Base-by-base conservation (phyloP, 345 rosid genomes). In the Salix brachista region DNA sequence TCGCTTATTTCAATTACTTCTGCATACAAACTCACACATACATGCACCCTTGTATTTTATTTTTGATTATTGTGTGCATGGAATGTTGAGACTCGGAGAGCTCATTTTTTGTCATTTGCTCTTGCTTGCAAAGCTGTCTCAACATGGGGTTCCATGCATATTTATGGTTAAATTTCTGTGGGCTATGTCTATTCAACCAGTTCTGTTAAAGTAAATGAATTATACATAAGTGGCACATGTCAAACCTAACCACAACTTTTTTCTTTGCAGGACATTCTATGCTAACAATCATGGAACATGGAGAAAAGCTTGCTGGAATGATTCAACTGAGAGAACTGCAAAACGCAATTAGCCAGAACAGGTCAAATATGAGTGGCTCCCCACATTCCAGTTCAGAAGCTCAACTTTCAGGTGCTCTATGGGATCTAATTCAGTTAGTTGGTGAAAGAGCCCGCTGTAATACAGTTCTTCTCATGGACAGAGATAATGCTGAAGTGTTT, bases 401-500 rank as follows among this genome's bases (percentile, higher is more conserved):
- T 83, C 91, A 86, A 81, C 80, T 70, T 78, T 87, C 92, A 39
- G 90, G 93, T 84, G 92, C 95, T 74, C 84, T 93, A 79, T 90
- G 97, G 97, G 95, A 93, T 90, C 92, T 96, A 73, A 89, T 92
- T 89, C 95, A 96, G 75, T 75, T 90, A 75, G 97, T 93, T 76
- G 98, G 98, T 72, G 98, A 96, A 70, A 89, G 84, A 87, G 86
- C 97, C 75, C 90, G 99, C 25, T 81, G 90, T 46, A 92, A 90
- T 82, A 92, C 94, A 56, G 91, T 96, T 84, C 96, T 93, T 75
- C 88, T 96, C 74, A 92, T 92, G 99, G 99, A 92, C 83, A 91
- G 98, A 81, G 98, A 96, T 76, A 92, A 92, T 87, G 91, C 91
- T 71, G 97, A 96, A 88, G 97, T 93, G 16, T 96, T 96, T 84